Percentiles rank a stretch among this genome's conserved stretches.
Evolutionary conservation across 2,329 filamentous ascomycete genomes (phyloP).

Genomic region (Cytospora schulzeri): DNA sequence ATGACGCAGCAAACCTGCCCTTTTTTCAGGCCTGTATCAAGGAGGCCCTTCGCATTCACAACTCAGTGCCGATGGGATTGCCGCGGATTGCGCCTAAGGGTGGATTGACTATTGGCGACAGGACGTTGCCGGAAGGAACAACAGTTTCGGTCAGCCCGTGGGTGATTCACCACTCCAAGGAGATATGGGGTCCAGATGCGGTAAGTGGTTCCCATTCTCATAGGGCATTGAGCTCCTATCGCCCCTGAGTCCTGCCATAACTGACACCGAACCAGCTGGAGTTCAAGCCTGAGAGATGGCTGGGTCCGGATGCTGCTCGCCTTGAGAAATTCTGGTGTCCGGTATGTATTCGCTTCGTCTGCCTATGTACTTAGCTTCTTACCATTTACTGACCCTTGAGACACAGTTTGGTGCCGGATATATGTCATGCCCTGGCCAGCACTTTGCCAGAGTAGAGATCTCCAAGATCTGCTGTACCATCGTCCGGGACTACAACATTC

Average conservation of each 20-base stretch:
- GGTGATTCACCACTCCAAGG: constrained; percentile 35
- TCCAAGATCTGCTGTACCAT: constrained; percentile 29
- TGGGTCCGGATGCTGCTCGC: constrained; percentile 26
- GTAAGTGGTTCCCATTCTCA: neutral
- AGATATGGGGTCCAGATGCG: constrained; percentile 32
- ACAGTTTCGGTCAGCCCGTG: constrained; percentile 34
- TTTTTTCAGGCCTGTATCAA: constrained; percentile 41
- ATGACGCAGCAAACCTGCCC: constrained; percentile 35
- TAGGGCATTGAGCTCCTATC: neutral
- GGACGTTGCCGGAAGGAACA: constrained; percentile 35
- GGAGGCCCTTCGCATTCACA: constrained; percentile 37
- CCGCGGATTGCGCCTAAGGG: constrained; percentile 33
- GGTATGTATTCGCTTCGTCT: constrained; percentile 22
- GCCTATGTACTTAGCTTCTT: neutral
- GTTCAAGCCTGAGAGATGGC: constrained; percentile 33
- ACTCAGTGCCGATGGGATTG: constrained; percentile 35
- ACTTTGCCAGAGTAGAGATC: constrained; percentile 28
- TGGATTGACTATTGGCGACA: constrained; percentile 34
- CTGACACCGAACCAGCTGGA: constrained; percentile 19
- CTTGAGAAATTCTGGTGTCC: constrained; percentile 33
- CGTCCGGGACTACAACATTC: constrained; percentile 29
- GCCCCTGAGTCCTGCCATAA: neutral
- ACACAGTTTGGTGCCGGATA: constrained; percentile 27
- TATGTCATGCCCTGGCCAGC: constrained; percentile 28
- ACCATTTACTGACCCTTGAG: neutral